A percentile compares a stretch with the other conserved stretches of the same genome.
phyloP scores from a whole-genome alignment of 768 basidiomycete species.

The Lactifluus volemus region DNA sequence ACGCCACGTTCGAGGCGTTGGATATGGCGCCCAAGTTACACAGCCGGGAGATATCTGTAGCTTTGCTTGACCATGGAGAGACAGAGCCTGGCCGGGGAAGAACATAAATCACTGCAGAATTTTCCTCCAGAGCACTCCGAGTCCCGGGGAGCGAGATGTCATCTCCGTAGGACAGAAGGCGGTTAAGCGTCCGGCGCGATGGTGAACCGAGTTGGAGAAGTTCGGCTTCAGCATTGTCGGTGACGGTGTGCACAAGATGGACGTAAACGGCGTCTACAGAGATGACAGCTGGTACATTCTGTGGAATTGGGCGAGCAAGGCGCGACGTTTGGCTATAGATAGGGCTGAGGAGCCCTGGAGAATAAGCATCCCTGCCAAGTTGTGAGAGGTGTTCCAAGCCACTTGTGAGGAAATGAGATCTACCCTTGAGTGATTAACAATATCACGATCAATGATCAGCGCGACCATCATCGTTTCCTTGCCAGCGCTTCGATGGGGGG shows the following conservation, averaged over 20 bases:
- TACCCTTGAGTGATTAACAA: not conserved
- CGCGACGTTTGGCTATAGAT: slow-evolving; percentile 59
- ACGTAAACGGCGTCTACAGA: slow-evolving; percentile 79
- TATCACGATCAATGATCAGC: not conserved
- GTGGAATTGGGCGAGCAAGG: slow-evolving; percentile 55
- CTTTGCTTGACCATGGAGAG: slow-evolving; percentile 99
- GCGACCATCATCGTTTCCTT: no score
- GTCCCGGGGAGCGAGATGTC: slow-evolving; percentile 46
- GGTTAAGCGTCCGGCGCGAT: slow-evolving; percentile 47
- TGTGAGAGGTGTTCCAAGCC: not conserved
- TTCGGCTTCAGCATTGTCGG: slow-evolving; percentile 36
- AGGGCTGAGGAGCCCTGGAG: slow-evolving; percentile 70
- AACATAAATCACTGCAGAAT: slow-evolving; percentile 52
- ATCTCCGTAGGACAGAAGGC: slow-evolving; percentile 81
- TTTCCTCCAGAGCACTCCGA: slow-evolving; percentile 26
- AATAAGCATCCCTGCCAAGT: slow-evolving; percentile 52
- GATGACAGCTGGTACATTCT: slow-evolving; percentile 39
- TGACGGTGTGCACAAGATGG: slow-evolving; percentile 69
- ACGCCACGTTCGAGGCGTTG: slow-evolving; percentile 83
- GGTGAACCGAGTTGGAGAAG: slow-evolving; percentile 38
- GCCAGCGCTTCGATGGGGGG: not conserved
- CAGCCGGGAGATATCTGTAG: slow-evolving; percentile 86
- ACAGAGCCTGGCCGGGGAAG: slow-evolving; percentile 84
- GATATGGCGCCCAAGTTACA: slow-evolving; percentile 72
- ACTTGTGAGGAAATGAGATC: not conserved